Conservation (phyloP, 352 stramenopile species). For the Pythium folliculosum region DNA sequence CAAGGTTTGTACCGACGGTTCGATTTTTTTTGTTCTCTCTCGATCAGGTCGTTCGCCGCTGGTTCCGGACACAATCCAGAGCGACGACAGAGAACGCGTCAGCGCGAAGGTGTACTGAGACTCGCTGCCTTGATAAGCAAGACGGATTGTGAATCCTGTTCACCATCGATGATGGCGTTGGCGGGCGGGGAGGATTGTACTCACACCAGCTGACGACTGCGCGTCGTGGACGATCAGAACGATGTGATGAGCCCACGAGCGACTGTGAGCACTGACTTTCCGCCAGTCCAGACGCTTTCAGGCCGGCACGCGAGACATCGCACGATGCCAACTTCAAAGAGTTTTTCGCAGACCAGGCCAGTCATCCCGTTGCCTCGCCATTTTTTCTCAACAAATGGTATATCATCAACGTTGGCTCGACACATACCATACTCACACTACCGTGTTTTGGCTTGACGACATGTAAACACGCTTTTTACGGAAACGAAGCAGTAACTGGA, state of each 20-base stretch:
- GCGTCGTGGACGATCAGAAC: not conserved
- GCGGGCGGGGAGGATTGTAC: not conserved
- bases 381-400: too few relatives aligned
- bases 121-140: not conserved
- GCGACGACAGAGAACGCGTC: not conserved
- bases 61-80: slow-evolving; percentile 4
- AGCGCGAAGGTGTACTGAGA: not conserved
- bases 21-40: not conserved
- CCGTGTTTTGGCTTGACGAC: too few relatives aligned
- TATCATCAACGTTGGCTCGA: too few relatives aligned
- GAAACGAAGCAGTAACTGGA: too few relatives aligned
- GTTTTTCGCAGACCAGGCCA: slow-evolving; percentile 1
- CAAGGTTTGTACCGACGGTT: not conserved
- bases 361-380: too few relatives aligned
- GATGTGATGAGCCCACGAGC: not conserved
- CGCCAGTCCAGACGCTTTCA: slow-evolving; percentile 1
- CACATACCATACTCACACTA: too few relatives aligned
- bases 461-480: too few relatives aligned
- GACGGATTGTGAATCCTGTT: not conserved
- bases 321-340: slow-evolving; percentile 2
- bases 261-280: not conserved
- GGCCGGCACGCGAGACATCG: not conserved
- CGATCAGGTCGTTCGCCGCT: not conserved
- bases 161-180: not conserved
- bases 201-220: not conserved